phyloP scores from a whole-genome alignment of 139 green algal genomes.

The Tetradesmus obliquus region DNA sequence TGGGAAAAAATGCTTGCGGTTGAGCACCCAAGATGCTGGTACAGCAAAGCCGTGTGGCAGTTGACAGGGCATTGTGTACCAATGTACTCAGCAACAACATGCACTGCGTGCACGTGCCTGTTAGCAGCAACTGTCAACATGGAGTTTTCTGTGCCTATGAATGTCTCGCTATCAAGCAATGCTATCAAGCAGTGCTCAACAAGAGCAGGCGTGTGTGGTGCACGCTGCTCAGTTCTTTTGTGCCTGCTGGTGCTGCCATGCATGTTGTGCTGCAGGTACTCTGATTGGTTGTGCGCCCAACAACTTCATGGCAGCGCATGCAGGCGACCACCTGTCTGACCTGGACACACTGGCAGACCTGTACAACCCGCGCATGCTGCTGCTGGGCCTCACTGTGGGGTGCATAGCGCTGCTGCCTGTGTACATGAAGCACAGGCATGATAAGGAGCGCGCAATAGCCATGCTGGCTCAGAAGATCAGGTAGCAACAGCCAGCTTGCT shows the following conservation, averaged over 20 bases:
- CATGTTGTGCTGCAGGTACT: slow-evolving; percentile 56
- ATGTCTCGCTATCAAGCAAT: no score
- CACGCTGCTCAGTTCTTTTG: background rate
- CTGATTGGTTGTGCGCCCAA: slow-evolving; percentile 78
- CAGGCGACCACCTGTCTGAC: slow-evolving; percentile 61
- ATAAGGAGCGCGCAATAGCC: background rate
- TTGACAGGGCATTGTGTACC: no score
- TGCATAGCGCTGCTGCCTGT: slow-evolving; percentile 38
- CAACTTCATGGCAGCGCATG: slow-evolving; percentile 74
- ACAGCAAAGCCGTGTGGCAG: no score
- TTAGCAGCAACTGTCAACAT: no score
- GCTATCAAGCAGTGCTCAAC: no score
- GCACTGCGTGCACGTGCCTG: no score
- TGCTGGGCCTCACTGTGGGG: slow-evolving; percentile 39
- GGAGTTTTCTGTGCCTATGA: no score
- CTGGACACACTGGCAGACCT: slow-evolving; percentile 66
- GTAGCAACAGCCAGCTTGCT: background rate
- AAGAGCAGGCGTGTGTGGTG: background rate
- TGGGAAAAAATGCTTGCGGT: no score
- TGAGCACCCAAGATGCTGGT: no score
- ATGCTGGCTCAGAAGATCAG: slow-evolving; percentile 24
- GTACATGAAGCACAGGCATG: slow-evolving; percentile 40
- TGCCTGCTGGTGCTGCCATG: background rate
- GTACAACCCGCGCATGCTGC: slow-evolving; percentile 51
- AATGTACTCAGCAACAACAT: no score